Evolutionary conservation across 2,329 filamentous ascomycete species (phyloP).

Genomic region (Aureobasidium mangrovei): DNA sequence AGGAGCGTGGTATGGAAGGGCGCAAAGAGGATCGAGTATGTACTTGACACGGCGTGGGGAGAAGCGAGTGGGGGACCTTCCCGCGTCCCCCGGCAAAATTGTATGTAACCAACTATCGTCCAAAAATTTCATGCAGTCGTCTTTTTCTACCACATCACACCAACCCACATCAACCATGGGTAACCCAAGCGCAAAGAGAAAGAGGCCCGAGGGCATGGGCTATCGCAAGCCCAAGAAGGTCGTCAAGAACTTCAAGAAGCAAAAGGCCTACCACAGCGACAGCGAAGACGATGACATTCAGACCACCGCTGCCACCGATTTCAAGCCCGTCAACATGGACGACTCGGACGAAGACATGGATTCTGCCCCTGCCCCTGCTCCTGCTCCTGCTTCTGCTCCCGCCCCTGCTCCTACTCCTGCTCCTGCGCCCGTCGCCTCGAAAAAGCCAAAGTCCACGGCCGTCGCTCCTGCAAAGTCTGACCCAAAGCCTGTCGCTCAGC

Average conservation of each 20-base stretch:
- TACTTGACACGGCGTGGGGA: too few relatives aligned
- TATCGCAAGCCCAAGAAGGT: slow-evolving; percentile 43
- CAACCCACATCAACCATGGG: slow-evolving; percentile 13
- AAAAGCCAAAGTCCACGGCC: not conserved
- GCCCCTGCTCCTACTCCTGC: slow-evolving; percentile 15
- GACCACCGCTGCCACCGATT: slow-evolving; percentile 31
- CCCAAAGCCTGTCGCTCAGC: not conserved
- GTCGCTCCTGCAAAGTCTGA: not conserved
- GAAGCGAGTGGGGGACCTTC: too few relatives aligned
- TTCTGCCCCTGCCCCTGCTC: slow-evolving; percentile 16
- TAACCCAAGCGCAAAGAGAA: slow-evolving; percentile 36
- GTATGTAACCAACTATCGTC: too few relatives aligned
- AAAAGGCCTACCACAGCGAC: slow-evolving; percentile 55
- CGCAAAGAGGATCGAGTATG: not conserved
- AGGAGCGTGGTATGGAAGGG: not conserved
- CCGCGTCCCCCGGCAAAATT: too few relatives aligned
- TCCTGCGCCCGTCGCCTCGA: slow-evolving; percentile 17
- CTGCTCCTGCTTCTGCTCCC: slow-evolving; percentile 17
- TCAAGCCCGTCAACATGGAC: slow-evolving; percentile 42
- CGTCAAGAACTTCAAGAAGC: slow-evolving; percentile 53
- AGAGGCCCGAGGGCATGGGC: slow-evolving; percentile 19
- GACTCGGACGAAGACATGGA: slow-evolving; percentile 36
- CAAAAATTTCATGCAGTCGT: too few relatives aligned
- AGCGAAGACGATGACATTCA: slow-evolving; percentile 41
- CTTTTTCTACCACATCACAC: not conserved